Percentiles rank a stretch among this genome's conserved stretches.
Conservation (phyloP, 495 filamentous ascomycete species). For the Lophiotrema nucula region DNA sequence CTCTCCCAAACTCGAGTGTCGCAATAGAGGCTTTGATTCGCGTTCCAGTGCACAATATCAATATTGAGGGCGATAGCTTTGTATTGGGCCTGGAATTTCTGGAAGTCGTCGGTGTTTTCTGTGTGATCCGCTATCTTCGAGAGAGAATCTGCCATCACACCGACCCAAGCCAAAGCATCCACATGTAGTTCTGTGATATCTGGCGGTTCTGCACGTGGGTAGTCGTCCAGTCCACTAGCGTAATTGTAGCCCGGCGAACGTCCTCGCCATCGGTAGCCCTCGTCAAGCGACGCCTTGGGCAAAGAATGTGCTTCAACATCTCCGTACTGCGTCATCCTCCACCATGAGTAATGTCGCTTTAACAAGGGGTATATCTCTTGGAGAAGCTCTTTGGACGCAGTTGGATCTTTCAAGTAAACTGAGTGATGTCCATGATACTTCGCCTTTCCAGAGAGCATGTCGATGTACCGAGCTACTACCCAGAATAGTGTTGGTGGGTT, state of each 20-base stretch:
- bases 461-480: constrained; percentile 51
- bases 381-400: constrained; percentile 68
- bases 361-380: constrained; percentile 85
- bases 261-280: constrained; percentile 95
- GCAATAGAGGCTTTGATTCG: constrained; percentile 76
- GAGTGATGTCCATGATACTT: constrained; percentile 36
- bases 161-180: constrained; percentile 94
- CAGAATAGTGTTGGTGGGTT: constrained; percentile 94
- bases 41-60: constrained; percentile 89
- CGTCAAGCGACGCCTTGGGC: constrained; percentile 74
- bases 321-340: constrained; percentile 82
- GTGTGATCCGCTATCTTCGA: constrained; percentile 71
- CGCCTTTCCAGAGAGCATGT: constrained; percentile 53
- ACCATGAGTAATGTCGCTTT: constrained; percentile 88
- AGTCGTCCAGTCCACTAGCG: constrained; percentile 92
- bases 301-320: constrained; percentile 88
- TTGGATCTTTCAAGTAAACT: constrained; percentile 62
- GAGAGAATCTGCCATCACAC: constrained; percentile 81
- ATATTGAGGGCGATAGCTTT: constrained; percentile 83
- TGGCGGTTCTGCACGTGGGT: constrained; percentile 88
- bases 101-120: constrained; percentile 67
- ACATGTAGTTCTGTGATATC: constrained; percentile 96
- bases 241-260: constrained; percentile 79
- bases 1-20: constrained; percentile 93
- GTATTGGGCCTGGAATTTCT: constrained; percentile 64